Conservation (phyloP, 192 early-diverging fungal species). For the Spizellomyces punctatus region DNA sequence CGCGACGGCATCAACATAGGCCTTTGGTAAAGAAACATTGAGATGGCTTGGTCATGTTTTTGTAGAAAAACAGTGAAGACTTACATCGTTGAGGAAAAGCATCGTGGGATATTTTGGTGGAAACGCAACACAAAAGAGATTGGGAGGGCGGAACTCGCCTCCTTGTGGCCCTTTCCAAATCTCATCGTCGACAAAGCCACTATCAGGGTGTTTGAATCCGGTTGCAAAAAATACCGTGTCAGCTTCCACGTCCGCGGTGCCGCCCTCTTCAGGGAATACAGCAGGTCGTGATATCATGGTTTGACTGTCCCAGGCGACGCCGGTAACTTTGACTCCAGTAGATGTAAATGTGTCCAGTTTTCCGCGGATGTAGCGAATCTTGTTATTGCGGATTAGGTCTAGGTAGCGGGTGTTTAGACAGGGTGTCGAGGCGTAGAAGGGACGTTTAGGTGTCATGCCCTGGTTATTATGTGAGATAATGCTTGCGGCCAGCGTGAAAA, state of each 20-base stretch:
- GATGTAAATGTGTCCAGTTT: background rate
- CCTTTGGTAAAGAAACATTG: background rate
- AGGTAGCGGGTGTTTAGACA: conserved; percentile 29
- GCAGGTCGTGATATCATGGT: conserved; percentile 6
- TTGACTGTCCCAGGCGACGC: conserved; percentile 20
- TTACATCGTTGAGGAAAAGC: conserved; percentile 27
- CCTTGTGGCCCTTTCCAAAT: conserved; percentile 1
- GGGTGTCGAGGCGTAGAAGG: conserved; percentile 29
- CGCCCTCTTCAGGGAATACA: background rate
- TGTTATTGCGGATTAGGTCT: conserved; percentile 15
- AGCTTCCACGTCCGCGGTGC: background rate
- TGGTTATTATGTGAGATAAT: no score
- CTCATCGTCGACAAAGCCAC: background rate
- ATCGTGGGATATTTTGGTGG: conserved; percentile 18
- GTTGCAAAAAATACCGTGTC: conserved; percentile 23
- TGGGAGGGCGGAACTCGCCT: conserved; percentile 21
- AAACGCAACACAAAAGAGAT: conserved; percentile 23
- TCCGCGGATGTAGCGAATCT: conserved; percentile 31
- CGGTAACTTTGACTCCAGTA: conserved; percentile 4
- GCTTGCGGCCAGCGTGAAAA: no score
- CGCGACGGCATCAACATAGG: conserved; percentile 25
- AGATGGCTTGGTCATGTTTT: background rate
- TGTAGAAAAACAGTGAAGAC: background rate
- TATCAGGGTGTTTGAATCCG: conserved; percentile 19
- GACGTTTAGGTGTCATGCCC: conserved; percentile 20